A percentile compares a stretch with the other conserved stretches of the same genome.
Conservation (phyloP, 352 stramenopile species). For the Phytophthora megakarya region DNA sequence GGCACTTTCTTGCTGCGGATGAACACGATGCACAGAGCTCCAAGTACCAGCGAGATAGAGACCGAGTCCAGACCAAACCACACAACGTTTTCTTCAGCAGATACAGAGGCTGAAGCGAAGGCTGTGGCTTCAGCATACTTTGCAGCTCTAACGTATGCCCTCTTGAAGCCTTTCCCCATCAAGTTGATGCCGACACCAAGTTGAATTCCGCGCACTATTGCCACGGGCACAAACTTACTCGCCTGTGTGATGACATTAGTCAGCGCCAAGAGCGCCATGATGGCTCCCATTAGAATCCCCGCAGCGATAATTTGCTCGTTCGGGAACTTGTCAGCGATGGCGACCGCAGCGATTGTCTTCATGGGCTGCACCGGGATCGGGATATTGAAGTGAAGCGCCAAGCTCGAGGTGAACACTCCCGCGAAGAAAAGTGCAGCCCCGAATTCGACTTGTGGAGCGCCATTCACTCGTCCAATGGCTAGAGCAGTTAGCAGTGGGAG, state of each 20-base stretch:
- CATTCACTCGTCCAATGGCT: conserved; percentile 71
- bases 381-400: conserved; percentile 88
- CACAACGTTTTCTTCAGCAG: conserved; percentile 23
- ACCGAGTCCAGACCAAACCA: conserved; percentile 77
- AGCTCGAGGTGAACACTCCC: conserved; percentile 86
- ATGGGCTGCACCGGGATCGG: conserved; percentile 96
- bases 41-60: conserved; percentile 69
- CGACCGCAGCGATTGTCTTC: conserved; percentile 93
- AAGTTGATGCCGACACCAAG: conserved; percentile 91
- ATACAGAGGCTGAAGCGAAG: conserved; percentile 7
- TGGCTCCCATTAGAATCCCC: conserved; percentile 81
- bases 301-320: conserved; percentile 84
- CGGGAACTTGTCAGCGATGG: conserved; percentile 82
- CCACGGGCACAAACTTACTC: conserved; percentile 86
- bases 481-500: conserved; percentile 93
- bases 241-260: conserved; percentile 92
- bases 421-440: conserved; percentile 92
- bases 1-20: conserved; percentile 63
- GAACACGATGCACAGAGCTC: conserved; percentile 75
- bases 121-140: conserved; percentile 32
- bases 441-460: conserved; percentile 82
- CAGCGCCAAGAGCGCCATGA: conserved; percentile 68
- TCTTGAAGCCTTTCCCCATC: conserved; percentile 82
- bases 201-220: conserved; percentile 92
- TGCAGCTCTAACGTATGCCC: conserved; percentile 54